These are phyloP conservation scores for Selaginella moellendorffii DNA, from an alignment of 75 land plant species.

Conservation along the genomic window DNA sequence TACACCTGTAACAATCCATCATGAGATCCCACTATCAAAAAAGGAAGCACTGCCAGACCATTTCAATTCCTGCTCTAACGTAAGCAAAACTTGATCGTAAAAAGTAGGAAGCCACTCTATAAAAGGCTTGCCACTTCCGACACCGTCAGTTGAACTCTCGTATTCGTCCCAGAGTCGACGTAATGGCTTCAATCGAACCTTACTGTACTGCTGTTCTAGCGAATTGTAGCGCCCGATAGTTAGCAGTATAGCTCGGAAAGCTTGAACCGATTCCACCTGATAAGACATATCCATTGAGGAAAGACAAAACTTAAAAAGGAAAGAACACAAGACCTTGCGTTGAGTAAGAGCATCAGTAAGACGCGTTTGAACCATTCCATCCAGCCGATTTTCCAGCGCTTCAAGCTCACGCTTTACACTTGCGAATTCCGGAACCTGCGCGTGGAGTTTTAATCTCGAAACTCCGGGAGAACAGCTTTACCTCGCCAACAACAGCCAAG, in stretches of 20 bases:
- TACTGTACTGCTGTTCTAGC: constrained; percentile 58
- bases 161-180: constrained; percentile 81
- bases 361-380: constrained; percentile 86
- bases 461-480: too few relatives aligned
- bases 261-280: constrained; percentile 76
- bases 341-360: constrained; percentile 76
- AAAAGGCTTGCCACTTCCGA: constrained; percentile 29
- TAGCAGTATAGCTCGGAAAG: constrained; percentile 60
- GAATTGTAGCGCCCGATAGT: constrained; percentile 78
- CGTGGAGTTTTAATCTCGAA: too few relatives aligned
- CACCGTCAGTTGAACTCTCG: constrained; percentile 41
- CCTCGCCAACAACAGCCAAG: constrained; percentile 97
- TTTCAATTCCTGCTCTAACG: constrained; percentile 96
- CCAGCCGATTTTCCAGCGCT: constrained; percentile 89
- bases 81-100: constrained; percentile 85
- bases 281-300: neutral
- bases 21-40: too few relatives aligned
- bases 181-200: constrained; percentile 58
- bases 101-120: constrained; percentile 81
- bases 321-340: constrained; percentile 59
- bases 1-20: constrained; percentile 65
- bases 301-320: too few relatives aligned
- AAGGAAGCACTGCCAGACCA: constrained; percentile 34
- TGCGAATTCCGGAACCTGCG: constrained; percentile 95
- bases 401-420: constrained; percentile 89